phyloP scores from a whole-genome alignment of 192 early-diverging fungal species.

The Chytriomyces sp. region DNA sequence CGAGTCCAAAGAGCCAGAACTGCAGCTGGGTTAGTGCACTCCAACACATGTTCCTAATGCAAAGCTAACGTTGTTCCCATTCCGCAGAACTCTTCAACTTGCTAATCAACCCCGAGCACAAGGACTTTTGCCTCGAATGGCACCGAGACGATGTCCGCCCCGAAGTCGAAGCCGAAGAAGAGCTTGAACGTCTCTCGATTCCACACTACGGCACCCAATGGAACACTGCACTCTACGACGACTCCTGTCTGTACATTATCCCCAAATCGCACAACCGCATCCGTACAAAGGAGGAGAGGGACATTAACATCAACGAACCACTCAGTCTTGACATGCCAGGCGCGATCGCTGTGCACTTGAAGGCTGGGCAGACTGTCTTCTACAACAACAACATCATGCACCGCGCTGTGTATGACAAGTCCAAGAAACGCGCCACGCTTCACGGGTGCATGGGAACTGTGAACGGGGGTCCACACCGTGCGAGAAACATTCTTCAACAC shows the following conservation, averaged over 20 bases:
- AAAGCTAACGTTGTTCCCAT: not conserved
- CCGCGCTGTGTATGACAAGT: slow-evolving; percentile 49
- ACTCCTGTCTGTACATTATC: slow-evolving; percentile 52
- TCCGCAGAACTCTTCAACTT: slow-evolving; percentile 54
- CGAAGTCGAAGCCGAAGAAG: slow-evolving; percentile 45
- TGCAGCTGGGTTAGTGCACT: slow-evolving; percentile 45
- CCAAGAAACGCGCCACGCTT: slow-evolving; percentile 50
- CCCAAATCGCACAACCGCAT: slow-evolving; percentile 52
- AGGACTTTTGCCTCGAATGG: slow-evolving; percentile 54
- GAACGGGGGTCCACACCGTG: slow-evolving; percentile 51
- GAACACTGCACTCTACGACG: slow-evolving; percentile 60
- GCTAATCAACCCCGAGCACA: slow-evolving; percentile 51
- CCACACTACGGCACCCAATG: slow-evolving; percentile 60
- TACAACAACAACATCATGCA: slow-evolving; percentile 62
- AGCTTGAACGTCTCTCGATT: slow-evolving; percentile 43
- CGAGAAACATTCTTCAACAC: slow-evolving; percentile 54
- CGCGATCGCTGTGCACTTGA: slow-evolving; percentile 39
- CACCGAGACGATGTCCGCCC: slow-evolving; percentile 51
- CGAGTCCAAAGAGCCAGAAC: slow-evolving; percentile 36
- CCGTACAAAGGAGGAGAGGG: slow-evolving; percentile 48
- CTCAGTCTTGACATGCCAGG: slow-evolving; percentile 51
- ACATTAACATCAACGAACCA: slow-evolving; percentile 52
- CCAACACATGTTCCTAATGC: not conserved
- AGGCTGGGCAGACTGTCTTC: slow-evolving; percentile 59
- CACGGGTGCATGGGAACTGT: slow-evolving; percentile 58